Conservation (phyloP, 1,284 basidiomycete species). For the Cutaneotrichosporon sp. region DNA sequence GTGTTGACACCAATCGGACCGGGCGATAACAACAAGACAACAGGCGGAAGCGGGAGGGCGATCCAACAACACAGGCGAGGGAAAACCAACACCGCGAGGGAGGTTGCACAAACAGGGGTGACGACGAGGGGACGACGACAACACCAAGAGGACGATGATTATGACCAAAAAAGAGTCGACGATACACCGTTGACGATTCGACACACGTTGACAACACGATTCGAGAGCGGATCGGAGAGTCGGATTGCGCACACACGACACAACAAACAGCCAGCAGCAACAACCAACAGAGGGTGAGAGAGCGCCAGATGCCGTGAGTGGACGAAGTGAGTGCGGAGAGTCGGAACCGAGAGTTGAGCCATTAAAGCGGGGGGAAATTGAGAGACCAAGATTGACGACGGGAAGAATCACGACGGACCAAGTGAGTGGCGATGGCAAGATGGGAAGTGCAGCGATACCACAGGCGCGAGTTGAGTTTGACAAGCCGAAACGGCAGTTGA, state of each 20-base stretch:
- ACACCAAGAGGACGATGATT: constrained; percentile 1
- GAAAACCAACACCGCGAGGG: not conserved
- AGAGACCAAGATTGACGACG: not conserved
- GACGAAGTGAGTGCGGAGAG: constrained; percentile 6
- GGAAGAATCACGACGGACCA: not conserved
- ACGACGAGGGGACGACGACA: constrained; percentile 8
- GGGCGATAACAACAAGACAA: constrained; percentile 10
- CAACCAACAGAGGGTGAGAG: constrained; percentile 9
- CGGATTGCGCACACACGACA: constrained; percentile 9
- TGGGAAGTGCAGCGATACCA: not conserved
- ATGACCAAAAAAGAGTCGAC: not conserved
- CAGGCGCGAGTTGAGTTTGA: constrained; percentile 3
- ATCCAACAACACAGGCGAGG: constrained; percentile 8
- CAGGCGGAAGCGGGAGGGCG: not conserved
- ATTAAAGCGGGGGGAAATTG: not conserved
- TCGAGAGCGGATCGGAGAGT: constrained; percentile 5
- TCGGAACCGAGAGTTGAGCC: constrained; percentile 7
- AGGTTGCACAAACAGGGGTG: constrained; percentile 1
- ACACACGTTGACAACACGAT: not conserved
- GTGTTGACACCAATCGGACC: constrained; percentile 8
- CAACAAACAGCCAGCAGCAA: constrained; percentile 12
- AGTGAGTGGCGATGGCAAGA: constrained; percentile 2
- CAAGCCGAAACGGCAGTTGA: constrained; percentile 8
- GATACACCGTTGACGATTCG: constrained; percentile 4
- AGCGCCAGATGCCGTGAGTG: constrained; percentile 1